These are phyloP conservation scores for Pyrus pyrifolia DNA, from an alignment of 306 rosid species.

Conservation along the genomic window DNA sequence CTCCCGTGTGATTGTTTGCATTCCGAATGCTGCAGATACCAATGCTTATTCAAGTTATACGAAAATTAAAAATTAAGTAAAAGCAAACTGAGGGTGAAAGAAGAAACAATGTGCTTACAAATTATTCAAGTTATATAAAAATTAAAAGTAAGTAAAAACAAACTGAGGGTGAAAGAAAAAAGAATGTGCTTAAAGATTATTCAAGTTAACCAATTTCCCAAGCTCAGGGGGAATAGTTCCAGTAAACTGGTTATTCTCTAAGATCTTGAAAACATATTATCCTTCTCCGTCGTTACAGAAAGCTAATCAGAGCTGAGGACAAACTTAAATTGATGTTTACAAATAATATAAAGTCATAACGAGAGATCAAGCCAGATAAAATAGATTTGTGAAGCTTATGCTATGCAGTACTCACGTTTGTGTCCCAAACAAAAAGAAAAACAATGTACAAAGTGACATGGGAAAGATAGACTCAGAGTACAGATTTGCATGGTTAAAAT, in stretches of 20 bases:
- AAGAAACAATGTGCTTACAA: too few relatives aligned
- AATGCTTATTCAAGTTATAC: background rate
- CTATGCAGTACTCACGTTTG: slow-evolving; percentile 36
- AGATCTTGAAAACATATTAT: background rate
- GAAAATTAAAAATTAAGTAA: too few relatives aligned
- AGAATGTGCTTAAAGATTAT: slow-evolving; percentile 6
- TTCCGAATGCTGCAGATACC: slow-evolving; percentile 3
- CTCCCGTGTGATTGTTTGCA: slow-evolving; percentile 25
- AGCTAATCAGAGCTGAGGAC: background rate
- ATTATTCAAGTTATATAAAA: too few relatives aligned
- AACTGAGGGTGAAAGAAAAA: too few relatives aligned
- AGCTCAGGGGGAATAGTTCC: slow-evolving; percentile 11
- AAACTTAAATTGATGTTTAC: background rate
- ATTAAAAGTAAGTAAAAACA: too few relatives aligned
- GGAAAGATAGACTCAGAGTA: background rate
- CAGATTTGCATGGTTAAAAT: background rate
- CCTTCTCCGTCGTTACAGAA: background rate
- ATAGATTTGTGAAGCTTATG: background rate
- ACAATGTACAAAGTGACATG: background rate
- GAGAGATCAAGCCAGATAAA: background rate
- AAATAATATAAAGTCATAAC: background rate
- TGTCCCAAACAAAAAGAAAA: slow-evolving; percentile 31
- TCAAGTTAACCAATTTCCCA: slow-evolving; percentile 10
- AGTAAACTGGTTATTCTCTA: slow-evolving; percentile 15
- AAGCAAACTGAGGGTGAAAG: too few relatives aligned